Percentiles rank a stretch among this genome's conserved stretches.
Conservation (phyloP, 805 yeast genomes). For the Kuraishia hungarica region DNA sequence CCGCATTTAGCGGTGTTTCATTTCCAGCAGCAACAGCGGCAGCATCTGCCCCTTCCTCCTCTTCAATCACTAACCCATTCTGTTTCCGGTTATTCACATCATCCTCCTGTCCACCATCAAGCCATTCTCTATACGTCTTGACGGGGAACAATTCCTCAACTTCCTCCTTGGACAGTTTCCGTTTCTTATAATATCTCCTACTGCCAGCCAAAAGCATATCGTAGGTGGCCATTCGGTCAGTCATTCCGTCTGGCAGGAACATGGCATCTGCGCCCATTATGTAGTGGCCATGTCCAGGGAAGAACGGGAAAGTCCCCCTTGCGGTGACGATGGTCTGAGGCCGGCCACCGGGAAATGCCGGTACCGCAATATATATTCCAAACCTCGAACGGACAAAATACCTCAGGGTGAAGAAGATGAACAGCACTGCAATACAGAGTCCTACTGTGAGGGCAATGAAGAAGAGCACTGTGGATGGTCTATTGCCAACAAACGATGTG, state of each 20-base stretch:
- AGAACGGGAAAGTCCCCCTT: conserved; percentile 5
- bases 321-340: background rate
- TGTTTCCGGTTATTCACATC: conserved; percentile 35
- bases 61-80: conserved; percentile 21
- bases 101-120: conserved; percentile 49
- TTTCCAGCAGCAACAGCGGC: background rate
- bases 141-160: conserved; percentile 55
- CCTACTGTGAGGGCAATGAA: conserved; percentile 59
- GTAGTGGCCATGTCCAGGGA: background rate
- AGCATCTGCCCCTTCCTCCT: conserved; percentile 26
- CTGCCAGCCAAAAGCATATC: background rate
- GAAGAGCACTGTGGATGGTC: conserved; percentile 57
- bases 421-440: conserved; percentile 43
- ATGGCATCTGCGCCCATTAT: background rate
- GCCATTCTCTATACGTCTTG: conserved; percentile 51
- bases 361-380: conserved; percentile 40
- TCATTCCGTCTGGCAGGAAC: background rate
- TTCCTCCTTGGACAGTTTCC: conserved; percentile 44
- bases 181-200: conserved; percentile 24
- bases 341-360: conserved; percentile 10
- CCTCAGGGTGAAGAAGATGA: conserved; percentile 51
- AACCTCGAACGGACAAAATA: conserved; percentile 49
- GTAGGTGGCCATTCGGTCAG: conserved; percentile 1
- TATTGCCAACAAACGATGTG: conserved; percentile 24
- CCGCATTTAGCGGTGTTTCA: background rate